Conservation (phyloP, 2,329 filamentous ascomycete genomes). For the Cladophialophora psammophila region DNA sequence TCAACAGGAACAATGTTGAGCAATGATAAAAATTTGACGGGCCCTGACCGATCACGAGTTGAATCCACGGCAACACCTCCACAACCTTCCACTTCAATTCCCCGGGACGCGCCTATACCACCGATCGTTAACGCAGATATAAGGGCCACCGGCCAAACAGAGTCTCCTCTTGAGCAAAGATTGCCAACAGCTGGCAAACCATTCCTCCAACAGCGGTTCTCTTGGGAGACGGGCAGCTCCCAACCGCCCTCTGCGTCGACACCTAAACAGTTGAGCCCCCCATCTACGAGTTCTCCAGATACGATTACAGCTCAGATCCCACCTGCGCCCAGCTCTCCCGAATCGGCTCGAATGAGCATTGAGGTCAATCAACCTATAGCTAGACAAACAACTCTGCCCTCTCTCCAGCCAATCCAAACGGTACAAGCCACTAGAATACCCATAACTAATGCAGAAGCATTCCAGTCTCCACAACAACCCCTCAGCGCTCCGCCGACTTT, state of each 20-base stretch:
- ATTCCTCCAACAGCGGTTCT: slow-evolving; percentile 51
- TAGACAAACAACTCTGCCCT: slow-evolving; percentile 4
- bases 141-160: background rate
- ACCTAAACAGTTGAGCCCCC: slow-evolving; percentile 27
- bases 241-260: slow-evolving; percentile 21
- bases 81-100: slow-evolving; percentile 5
- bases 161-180: background rate
- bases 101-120: background rate
- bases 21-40: background rate
- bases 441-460: background rate
- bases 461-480: slow-evolving; percentile 10
- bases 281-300: slow-evolving; percentile 27
- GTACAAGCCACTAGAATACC: background rate
- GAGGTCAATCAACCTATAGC: slow-evolving; percentile 2
- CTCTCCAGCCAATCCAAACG: background rate
- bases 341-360: background rate
- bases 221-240: slow-evolving; percentile 49
- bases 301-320: slow-evolving; percentile 22
- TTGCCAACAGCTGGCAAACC: slow-evolving; percentile 25
- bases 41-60: background rate
- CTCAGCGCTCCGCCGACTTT: slow-evolving; percentile 58
- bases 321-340: slow-evolving; percentile 1
- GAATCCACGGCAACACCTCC: background rate
- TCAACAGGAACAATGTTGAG: background rate
- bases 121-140: slow-evolving; percentile 1